Evolutionary conservation across 108 stramenopile species (phyloP).

Genomic region (Stephanodiscus triporus): DNA sequence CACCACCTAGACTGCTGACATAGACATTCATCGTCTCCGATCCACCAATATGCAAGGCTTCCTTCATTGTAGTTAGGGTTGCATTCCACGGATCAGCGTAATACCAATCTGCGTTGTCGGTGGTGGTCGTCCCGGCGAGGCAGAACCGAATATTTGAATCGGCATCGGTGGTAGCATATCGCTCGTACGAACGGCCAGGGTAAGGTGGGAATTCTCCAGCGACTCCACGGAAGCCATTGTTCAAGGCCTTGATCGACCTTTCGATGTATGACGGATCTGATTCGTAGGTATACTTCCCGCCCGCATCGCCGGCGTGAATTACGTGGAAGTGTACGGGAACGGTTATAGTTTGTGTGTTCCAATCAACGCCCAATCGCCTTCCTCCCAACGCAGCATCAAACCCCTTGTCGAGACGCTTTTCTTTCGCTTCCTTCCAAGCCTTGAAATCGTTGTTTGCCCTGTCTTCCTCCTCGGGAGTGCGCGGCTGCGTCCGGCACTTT

Average conservation of each 20-base stretch:
- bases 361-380: conserved; percentile 4
- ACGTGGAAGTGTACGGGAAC: conserved; percentile 24
- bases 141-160: neutral
- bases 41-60: conserved; percentile 1
- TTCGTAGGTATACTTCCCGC: neutral
- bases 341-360: conserved; percentile 7
- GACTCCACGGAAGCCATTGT: conserved; percentile 9
- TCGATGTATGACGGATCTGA: neutral
- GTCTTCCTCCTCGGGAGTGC: too few species aligned
- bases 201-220: neutral
- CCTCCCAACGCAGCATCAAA: too few species aligned
- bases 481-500: too few species aligned
- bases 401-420: too few species aligned
- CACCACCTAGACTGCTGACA: neutral
- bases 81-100: neutral
- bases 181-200: conserved; percentile 4
- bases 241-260: conserved; percentile 17
- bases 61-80: neutral
- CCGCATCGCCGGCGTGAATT: neutral
- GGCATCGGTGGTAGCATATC: neutral
- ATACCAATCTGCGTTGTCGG: neutral
- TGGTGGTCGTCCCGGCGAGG: neutral
- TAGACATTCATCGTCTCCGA: conserved; percentile 34
- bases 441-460: neutral
- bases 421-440: too few species aligned